Conservation (phyloP, 2,329 filamentous ascomycete species). For the Ilyonectria destructans region DNA sequence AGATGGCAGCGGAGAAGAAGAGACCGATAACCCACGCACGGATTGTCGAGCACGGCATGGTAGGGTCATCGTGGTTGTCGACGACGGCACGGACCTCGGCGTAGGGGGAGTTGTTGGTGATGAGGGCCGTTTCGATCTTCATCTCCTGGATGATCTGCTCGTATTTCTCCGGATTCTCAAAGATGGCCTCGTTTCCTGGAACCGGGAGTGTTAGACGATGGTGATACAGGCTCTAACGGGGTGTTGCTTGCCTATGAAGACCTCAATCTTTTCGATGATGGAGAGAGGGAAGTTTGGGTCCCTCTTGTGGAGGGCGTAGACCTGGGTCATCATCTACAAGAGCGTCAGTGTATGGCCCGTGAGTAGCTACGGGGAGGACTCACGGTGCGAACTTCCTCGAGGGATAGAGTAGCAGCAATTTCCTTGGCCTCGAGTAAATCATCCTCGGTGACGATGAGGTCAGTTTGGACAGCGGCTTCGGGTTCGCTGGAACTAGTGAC, state of each 20-base stretch:
- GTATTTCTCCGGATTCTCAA: constrained; percentile 57
- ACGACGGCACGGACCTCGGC: constrained; percentile 70
- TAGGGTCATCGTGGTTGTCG: constrained; percentile 67
- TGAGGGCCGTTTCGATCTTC: constrained; percentile 68
- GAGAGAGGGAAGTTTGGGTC: constrained; percentile 59
- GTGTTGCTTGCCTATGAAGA: constrained; percentile 52
- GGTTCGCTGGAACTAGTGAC: background rate
- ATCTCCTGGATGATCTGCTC: constrained; percentile 63
- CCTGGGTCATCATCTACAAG: constrained; percentile 53
- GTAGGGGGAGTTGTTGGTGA: constrained; percentile 70
- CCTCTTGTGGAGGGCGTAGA: constrained; percentile 54
- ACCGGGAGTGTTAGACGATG: background rate
- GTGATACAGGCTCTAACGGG: background rate
- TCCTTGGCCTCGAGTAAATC: constrained; percentile 63
- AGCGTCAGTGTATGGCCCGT: background rate
- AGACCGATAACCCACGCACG: constrained; percentile 70
- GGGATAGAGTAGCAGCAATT: constrained; percentile 53
- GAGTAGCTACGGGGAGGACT: constrained; percentile 1
- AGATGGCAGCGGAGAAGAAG: constrained; percentile 63
- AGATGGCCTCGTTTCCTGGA: constrained; percentile 51
- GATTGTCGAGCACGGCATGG: constrained; percentile 68
- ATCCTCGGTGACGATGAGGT: constrained; percentile 59
- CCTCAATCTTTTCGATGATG: constrained; percentile 55
- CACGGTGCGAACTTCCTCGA: constrained; percentile 54
- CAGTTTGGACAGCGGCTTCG: constrained; percentile 26